A percentile compares a stretch with the other conserved stretches of the same genome.
Evolutionary conservation across 2,329 filamentous ascomycete species (phyloP).

Genomic region (Rasamsonia emersonii): DNA sequence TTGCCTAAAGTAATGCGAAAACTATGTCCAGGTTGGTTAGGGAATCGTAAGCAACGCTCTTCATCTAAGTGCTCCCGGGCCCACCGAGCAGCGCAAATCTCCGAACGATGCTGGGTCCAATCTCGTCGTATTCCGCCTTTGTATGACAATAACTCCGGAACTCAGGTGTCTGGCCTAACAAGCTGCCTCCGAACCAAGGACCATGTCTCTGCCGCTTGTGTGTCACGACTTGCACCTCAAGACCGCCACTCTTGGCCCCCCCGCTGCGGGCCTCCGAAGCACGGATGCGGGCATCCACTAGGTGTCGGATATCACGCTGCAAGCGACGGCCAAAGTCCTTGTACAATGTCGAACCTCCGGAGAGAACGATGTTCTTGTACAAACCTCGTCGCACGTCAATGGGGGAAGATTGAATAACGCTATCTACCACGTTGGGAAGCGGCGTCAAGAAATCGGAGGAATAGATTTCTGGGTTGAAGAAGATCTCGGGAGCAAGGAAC

Average conservation of each 20-base stretch:
- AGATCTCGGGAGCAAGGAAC: conserved; percentile 96
- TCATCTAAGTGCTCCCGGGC: conserved; percentile 53
- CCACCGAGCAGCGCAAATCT: conserved; percentile 90
- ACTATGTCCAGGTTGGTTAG: too few relatives aligned
- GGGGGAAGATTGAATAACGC: conserved; percentile 92
- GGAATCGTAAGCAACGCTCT: too few relatives aligned
- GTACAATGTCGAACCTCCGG: conserved; percentile 93
- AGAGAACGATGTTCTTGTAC: conserved; percentile 99
- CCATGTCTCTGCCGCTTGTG: conserved; percentile 97
- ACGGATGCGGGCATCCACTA: conserved; percentile 87
- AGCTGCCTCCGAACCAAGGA: conserved; percentile 95
- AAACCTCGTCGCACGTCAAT: conserved; percentile 94
- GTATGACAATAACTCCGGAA: conserved; percentile 99
- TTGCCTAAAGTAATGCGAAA: too few relatives aligned
- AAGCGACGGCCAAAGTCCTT: conserved; percentile 95
- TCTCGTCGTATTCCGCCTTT: conserved; percentile 83
- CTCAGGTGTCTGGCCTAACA: conserved; percentile 94
- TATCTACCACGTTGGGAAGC: conserved; percentile 86
- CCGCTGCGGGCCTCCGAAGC: conserved; percentile 88
- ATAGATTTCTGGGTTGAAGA: conserved; percentile 99
- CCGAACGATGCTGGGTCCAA: conserved; percentile 89
- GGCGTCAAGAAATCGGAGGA: conserved; percentile 97
- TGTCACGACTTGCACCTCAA: conserved; percentile 94
- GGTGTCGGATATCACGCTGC: conserved; percentile 92
- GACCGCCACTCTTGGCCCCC: conserved; percentile 82